Conservation (phyloP, 2,329 filamentous ascomycete genomes). For the Aspergillus texensis region DNA sequence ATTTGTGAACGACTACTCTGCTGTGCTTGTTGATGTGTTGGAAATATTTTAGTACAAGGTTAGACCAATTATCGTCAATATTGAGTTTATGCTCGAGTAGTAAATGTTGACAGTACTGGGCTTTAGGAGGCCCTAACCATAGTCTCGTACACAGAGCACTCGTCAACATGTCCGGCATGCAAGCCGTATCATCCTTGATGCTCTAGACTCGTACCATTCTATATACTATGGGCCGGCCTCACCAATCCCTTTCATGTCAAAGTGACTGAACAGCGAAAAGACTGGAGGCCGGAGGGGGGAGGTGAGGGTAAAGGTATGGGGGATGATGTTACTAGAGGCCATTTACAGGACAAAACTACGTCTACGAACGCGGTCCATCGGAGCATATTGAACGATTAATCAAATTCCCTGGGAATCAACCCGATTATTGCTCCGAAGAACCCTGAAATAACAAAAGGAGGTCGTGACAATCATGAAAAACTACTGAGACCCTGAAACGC, state of each 20-base stretch:
- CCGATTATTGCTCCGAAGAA: conserved; percentile 33
- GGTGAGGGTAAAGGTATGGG: background rate
- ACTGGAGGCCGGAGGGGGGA: background rate
- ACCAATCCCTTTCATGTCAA: background rate
- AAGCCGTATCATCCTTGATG: background rate
- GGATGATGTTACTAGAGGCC: background rate
- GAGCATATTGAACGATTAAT: conserved; percentile 29
- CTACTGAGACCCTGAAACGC: conserved; percentile 32
- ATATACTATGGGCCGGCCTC: background rate
- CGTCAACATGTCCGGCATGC: background rate
- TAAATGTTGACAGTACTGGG: background rate
- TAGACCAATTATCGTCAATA: background rate
- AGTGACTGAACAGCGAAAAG: background rate
- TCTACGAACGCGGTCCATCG: conserved; percentile 16
- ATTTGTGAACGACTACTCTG: too few species aligned
- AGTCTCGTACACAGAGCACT: background rate
- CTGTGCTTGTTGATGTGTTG: background rate
- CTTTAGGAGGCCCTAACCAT: too few species aligned
- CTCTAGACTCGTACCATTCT: too few species aligned
- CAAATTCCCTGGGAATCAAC: conserved; percentile 15
- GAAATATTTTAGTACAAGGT: background rate
- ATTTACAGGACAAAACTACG: background rate
- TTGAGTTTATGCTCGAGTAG: background rate
- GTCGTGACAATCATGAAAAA: conserved; percentile 23
- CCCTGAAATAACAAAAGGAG: conserved; percentile 23